A percentile compares a stretch with the other conserved stretches of the same genome.
Evolutionary conservation across 2,329 filamentous ascomycete species (phyloP).

Genomic region (Cyphellophora europaea): DNA sequence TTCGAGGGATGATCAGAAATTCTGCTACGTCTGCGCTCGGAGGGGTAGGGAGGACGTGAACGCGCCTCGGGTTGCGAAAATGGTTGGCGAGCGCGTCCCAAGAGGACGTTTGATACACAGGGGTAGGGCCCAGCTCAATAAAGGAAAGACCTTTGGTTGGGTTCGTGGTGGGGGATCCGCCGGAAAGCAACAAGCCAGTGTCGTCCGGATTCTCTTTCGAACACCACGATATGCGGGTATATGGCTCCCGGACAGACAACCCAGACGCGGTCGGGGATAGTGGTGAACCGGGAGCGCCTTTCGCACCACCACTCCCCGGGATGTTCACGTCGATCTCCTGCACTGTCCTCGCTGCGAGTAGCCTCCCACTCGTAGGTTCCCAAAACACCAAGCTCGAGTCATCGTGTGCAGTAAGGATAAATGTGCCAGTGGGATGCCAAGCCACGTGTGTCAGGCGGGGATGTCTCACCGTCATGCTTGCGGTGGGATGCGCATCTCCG

Average conservation of each 20-base stretch:
- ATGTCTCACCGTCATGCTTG: constrained; percentile 52
- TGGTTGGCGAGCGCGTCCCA: constrained; percentile 77
- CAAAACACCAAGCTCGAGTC: constrained; percentile 89
- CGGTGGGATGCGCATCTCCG: constrained; percentile 57
- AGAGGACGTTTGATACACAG: constrained; percentile 80
- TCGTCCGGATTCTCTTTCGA: constrained; percentile 91
- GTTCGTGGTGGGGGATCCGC: constrained; percentile 61
- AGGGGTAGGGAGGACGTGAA: constrained; percentile 64
- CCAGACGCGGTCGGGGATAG: constrained; percentile 32
- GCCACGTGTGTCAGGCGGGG: constrained; percentile 73
- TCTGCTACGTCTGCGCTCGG: constrained; percentile 66
- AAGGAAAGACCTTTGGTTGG: constrained; percentile 73
- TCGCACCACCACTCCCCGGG: constrained; percentile 41
- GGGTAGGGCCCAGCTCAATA: constrained; percentile 79
- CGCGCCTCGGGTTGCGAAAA: constrained; percentile 65
- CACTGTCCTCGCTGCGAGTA: constrained; percentile 75
- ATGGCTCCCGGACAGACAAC: constrained; percentile 55
- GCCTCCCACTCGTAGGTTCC: constrained; percentile 80
- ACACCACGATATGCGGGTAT: constrained; percentile 79
- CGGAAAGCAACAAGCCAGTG: constrained; percentile 77
- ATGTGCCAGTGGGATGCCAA: constrained; percentile 93
- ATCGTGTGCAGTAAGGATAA: constrained; percentile 76
- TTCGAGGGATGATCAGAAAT: constrained; percentile 73
- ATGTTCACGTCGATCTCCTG: constrained; percentile 65
- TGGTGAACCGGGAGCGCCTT: constrained; percentile 11